phyloP scores from a whole-genome alignment of 148 eudicot genomes.

The Arbutus unedo region DNA sequence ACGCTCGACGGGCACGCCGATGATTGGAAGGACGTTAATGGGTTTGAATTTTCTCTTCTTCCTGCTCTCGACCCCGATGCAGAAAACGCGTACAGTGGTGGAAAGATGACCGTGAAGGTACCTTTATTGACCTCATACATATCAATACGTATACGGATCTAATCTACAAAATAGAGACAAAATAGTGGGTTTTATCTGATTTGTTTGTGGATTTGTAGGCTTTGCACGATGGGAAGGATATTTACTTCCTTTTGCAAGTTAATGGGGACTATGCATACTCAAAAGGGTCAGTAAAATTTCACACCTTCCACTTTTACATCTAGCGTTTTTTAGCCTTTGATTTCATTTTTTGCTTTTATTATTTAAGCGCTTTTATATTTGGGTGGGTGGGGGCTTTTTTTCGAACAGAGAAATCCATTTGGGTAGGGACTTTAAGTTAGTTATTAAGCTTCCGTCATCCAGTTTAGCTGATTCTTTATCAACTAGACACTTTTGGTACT shows the following conservation, averaged over 20 bases:
- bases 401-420: no score
- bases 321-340: not conserved
- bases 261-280: constrained; percentile 69
- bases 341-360: not conserved
- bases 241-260: constrained; percentile 78
- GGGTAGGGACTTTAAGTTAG: not conserved
- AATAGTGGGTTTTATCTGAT: not conserved
- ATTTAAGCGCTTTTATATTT: not conserved
- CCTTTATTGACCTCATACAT: no score
- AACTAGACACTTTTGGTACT: not conserved
- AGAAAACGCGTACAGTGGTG: constrained; percentile 61
- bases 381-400: not conserved
- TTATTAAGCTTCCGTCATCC: constrained; percentile 5
- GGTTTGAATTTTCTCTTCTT: constrained; percentile 60
- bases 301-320: not conserved
- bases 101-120: constrained; percentile 80
- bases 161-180: not conserved
- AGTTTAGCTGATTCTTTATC: not conserved
- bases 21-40: constrained; percentile 63
- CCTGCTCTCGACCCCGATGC: constrained; percentile 90
- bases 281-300: constrained; percentile 40
- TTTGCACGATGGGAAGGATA: constrained; percentile 79
- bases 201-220: constrained; percentile 42
- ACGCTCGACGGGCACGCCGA: constrained; percentile 76
- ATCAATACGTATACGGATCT: not conserved